Conservation (phyloP, 306 rosid species). For the Cicer yamashitae region DNA sequence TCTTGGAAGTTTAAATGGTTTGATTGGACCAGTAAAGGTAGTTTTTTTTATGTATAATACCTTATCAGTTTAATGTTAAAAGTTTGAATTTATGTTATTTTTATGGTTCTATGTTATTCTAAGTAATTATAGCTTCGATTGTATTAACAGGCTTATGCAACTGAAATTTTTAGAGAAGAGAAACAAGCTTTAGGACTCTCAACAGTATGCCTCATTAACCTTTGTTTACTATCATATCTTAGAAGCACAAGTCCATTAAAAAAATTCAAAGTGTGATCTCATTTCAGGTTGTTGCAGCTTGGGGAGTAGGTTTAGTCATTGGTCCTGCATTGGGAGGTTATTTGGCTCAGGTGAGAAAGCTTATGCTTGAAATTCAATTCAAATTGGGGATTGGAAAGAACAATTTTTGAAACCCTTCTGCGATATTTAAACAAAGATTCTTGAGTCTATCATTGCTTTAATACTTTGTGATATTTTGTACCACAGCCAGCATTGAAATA, state of each 20-base stretch:
- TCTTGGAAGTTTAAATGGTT: conserved; percentile 85
- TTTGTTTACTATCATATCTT: conserved; percentile 15
- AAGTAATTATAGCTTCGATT: neutral
- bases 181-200: conserved; percentile 81
- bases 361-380: no score
- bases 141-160: conserved; percentile 71
- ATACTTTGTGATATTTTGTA: conserved; percentile 15
- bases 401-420: no score
- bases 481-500: conserved; percentile 77
- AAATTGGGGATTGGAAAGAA: no score
- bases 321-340: conserved; percentile 35
- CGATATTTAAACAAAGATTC: no score
- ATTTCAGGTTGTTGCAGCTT: conserved; percentile 7
- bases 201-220: conserved; percentile 56
- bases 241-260: neutral
- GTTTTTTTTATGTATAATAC: no score
- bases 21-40: conserved; percentile 85
- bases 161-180: conserved; percentile 70
- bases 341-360: conserved; percentile 37
- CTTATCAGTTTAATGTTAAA: neutral
- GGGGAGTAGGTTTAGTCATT: conserved; percentile 24
- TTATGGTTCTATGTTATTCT: neutral
- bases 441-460: neutral
- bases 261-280: neutral
- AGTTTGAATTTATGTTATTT: neutral